Percentiles rank a stretch among this genome's conserved stretches.
Conservation (phyloP, 805 yeast genomes). For the Candida odintsovae region DNA sequence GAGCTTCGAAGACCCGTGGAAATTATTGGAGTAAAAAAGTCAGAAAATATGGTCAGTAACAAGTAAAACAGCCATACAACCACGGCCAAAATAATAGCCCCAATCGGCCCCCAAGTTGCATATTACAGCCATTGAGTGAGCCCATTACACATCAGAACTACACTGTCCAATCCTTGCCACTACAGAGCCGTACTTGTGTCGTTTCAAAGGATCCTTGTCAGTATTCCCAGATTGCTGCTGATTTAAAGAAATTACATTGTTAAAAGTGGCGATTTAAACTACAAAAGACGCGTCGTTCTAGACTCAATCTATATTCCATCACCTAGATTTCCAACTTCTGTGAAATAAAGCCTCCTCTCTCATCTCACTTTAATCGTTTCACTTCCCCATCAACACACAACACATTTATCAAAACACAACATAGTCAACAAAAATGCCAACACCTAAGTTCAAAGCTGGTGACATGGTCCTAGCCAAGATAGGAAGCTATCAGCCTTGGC, state of each 20-base stretch:
- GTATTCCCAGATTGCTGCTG: not conserved
- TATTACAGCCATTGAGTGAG: not conserved
- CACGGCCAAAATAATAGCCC: not conserved
- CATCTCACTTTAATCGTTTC: too few relatives aligned
- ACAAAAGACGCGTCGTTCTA: not conserved
- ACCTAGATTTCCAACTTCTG: too few relatives aligned
- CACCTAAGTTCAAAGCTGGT: conserved; percentile 10
- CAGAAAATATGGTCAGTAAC: not conserved
- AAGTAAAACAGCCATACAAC: not conserved
- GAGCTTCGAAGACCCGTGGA: not conserved
- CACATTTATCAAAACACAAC: too few relatives aligned
- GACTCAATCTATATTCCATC: not conserved
- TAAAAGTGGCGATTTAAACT: not conserved
- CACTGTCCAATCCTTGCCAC: not conserved
- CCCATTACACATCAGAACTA: too few relatives aligned
- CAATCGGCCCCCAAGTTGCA: not conserved
- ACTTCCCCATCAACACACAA: not conserved
- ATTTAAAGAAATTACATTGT: not conserved
- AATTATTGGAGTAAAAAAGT: not conserved
- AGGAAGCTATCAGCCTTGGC: conserved; percentile 44
- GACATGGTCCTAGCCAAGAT: conserved; percentile 40
- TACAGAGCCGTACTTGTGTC: not conserved
- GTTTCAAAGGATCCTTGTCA: not conserved
- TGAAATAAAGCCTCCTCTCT: not conserved
- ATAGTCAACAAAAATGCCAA: not conserved